These are phyloP conservation scores for Gloeostereum incarnatum DNA, from an alignment of 768 basidiomycete genomes.

Conservation along the genomic window DNA sequence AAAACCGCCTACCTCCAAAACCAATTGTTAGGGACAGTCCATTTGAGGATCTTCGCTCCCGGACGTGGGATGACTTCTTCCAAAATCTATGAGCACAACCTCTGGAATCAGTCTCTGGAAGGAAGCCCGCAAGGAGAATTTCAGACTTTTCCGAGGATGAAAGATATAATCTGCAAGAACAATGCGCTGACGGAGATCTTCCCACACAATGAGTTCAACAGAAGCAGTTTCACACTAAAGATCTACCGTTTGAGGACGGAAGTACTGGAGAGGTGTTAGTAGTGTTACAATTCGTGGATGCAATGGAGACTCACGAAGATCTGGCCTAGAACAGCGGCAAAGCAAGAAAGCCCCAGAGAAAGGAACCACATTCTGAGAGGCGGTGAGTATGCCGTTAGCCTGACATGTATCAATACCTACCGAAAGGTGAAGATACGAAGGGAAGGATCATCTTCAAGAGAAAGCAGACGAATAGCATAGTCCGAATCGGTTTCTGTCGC, in stretches of 20 bases:
- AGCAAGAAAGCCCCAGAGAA: constrained; percentile 44
- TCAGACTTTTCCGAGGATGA: constrained; percentile 29
- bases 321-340: constrained; percentile 41
- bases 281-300: not conserved
- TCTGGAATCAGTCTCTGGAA: no score
- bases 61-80: constrained; percentile 18
- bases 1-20: constrained; percentile 22
- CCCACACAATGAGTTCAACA: not conserved
- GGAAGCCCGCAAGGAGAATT: not conserved
- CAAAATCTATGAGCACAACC: constrained; percentile 23
- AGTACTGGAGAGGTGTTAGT: constrained; percentile 24
- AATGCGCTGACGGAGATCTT: constrained; percentile 27
- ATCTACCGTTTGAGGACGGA: constrained; percentile 16
- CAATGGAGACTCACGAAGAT: constrained; percentile 29
- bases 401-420: no score
- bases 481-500: constrained; percentile 35
- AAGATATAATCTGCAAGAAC: constrained; percentile 34
- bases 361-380: constrained; percentile 50
- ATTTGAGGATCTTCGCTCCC: constrained; percentile 13
- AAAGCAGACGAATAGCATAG: constrained; percentile 37
- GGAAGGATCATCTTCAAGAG: constrained; percentile 42
- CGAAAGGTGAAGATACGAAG: constrained; percentile 43
- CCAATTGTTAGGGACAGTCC: constrained; percentile 17
- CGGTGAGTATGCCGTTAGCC: no score
- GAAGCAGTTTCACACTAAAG: not conserved